These are phyloP conservation scores for Dianthus caryophyllus DNA, from an alignment of 148 eudicot species.

Conservation along the genomic window DNA sequence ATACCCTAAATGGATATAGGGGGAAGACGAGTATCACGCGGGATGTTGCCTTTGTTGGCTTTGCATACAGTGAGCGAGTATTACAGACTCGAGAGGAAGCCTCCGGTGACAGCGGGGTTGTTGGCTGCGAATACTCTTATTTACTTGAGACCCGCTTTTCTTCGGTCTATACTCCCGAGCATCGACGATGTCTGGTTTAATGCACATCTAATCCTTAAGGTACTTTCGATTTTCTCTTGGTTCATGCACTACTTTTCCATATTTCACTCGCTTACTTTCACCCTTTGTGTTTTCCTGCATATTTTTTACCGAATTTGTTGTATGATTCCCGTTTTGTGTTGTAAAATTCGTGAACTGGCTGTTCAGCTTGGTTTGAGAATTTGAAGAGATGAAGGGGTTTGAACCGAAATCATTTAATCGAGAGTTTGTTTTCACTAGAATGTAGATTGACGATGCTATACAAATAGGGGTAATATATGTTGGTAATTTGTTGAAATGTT, in stretches of 20 bases:
- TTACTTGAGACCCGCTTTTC: constrained; percentile 44
- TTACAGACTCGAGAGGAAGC: constrained; percentile 40
- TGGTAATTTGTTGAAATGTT: not conserved
- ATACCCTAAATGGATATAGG: constrained; percentile 29
- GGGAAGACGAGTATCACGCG: constrained; percentile 35
- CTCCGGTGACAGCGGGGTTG: constrained; percentile 46
- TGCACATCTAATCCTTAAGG: constrained; percentile 42
- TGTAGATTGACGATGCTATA: not conserved
- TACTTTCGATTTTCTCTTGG: not conserved
- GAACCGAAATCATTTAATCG: not conserved
- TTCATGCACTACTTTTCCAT: not conserved
- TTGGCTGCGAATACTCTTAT: constrained; percentile 47
- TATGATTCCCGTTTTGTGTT: constrained; percentile 2
- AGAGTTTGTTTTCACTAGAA: not conserved
- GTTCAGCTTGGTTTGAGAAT: not conserved
- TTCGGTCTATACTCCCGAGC: constrained; percentile 32
- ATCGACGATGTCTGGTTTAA: constrained; percentile 41
- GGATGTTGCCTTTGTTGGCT: constrained; percentile 42
- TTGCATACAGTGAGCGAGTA: constrained; percentile 37
- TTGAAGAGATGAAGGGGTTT: not conserved
- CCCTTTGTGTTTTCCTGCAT: not conserved
- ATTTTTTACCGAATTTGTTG: not conserved
- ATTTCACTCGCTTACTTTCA: not conserved
- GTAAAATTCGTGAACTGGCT: no score
- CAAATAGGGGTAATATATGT: not conserved